phyloP scores from a whole-genome alignment of 192 early-diverging fungal species.

The Umbelopsis vinacea region DNA sequence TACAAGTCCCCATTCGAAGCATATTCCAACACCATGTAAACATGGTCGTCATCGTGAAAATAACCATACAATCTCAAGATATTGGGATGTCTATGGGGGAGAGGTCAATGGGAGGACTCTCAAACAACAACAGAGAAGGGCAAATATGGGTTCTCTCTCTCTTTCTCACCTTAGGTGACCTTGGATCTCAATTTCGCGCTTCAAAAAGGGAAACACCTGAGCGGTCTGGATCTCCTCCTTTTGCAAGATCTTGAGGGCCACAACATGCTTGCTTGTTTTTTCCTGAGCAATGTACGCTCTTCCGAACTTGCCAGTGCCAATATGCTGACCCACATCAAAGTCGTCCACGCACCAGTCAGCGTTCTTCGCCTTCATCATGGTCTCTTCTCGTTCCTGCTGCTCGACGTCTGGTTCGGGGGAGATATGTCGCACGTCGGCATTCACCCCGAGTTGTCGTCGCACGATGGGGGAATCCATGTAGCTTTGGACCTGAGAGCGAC shows the following conservation, averaged over 20 bases:
- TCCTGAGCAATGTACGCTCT: slow-evolving; percentile 90
- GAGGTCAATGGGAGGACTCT: no score
- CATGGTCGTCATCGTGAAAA: slow-evolving; percentile 89
- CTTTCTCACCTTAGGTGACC: slow-evolving; percentile 83
- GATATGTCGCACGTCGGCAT: not conserved
- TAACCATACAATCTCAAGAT: slow-evolving; percentile 93
- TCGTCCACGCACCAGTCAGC: slow-evolving; percentile 65
- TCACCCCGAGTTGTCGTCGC: slow-evolving; percentile 28
- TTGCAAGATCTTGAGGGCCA: slow-evolving; percentile 89
- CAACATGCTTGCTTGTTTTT: slow-evolving; percentile 76
- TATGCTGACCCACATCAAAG: slow-evolving; percentile 84
- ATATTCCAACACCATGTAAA: slow-evolving; percentile 95
- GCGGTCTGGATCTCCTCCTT: slow-evolving; percentile 78
- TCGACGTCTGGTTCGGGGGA: not conserved
- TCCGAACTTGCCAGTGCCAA: slow-evolving; percentile 96
- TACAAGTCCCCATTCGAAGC: slow-evolving; percentile 90
- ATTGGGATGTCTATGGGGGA: slow-evolving; percentile 75
- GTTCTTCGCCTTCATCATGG: not conserved
- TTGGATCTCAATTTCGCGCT: slow-evolving; percentile 96
- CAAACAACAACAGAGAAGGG: no score
- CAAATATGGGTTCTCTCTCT: no score
- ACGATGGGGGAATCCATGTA: slow-evolving; percentile 40
- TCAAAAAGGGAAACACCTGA: slow-evolving; percentile 82
- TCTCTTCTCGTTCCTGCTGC: not conserved
- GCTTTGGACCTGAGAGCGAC: slow-evolving; percentile 9